A percentile compares a stretch with the other conserved stretches of the same genome.
Conservation (phyloP, 176 grass and related monocot species). For the Tillandsia leiboldiana region DNA sequence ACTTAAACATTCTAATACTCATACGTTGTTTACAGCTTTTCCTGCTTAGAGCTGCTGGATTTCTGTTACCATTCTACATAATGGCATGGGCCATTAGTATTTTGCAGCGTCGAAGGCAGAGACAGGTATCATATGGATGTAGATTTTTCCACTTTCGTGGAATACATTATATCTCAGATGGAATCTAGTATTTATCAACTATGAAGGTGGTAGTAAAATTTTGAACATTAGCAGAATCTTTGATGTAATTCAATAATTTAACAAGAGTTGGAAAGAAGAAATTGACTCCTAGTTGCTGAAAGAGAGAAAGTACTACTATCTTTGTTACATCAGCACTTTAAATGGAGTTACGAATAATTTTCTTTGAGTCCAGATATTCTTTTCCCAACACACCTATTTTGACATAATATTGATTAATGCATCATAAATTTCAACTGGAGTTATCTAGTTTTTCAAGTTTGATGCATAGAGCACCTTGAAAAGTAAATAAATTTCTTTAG, state of each 20-base stretch:
- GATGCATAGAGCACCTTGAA: too few relatives aligned
- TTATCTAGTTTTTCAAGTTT: too few relatives aligned
- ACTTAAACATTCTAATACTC: slow-evolving; percentile 8
- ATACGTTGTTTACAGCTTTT: slow-evolving; percentile 50
- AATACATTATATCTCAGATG: neutral
- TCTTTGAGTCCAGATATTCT: too few relatives aligned
- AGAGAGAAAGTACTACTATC: neutral
- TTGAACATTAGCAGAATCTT: neutral
- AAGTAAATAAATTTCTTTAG: too few relatives aligned
- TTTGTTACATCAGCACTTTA: neutral
- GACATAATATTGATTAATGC: too few relatives aligned
- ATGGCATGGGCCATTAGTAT: slow-evolving; percentile 90
- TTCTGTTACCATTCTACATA: slow-evolving; percentile 80
- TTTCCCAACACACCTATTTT: too few relatives aligned
- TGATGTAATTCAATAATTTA: neutral
- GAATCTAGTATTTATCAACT: neutral
- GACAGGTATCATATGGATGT: slow-evolving; percentile 41
- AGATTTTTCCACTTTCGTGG: neutral
- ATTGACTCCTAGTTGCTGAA: neutral
- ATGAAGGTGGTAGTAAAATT: neutral
- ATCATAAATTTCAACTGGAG: too few relatives aligned
- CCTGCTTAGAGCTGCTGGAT: slow-evolving; percentile 79
- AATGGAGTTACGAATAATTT: too few relatives aligned
- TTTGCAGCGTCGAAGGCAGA: slow-evolving; percentile 69
- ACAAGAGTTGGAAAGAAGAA: neutral